Evolutionary conservation across 2,329 filamentous ascomycete species (phyloP), one percentile per base, ranked within the genome.

Genomic region (Scedosporium dehoogii): DNA sequence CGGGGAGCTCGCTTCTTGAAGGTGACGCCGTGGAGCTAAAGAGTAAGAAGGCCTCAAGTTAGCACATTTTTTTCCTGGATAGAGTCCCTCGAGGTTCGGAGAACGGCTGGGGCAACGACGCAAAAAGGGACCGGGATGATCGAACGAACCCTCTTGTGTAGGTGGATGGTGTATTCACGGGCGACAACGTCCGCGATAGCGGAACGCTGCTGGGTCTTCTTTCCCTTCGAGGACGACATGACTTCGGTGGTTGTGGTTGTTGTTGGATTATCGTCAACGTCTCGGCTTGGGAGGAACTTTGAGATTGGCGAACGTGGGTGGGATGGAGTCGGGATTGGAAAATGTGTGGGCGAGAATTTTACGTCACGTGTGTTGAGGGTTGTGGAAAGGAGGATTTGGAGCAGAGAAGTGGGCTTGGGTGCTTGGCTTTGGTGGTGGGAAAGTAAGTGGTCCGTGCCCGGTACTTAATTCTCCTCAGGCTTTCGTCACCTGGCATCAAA

Each of bases 1-100:
- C 87, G 86, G 78, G 94, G 94, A 78, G 96, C 96, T 78, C 94
- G 87, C 91, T 99, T 97, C 90, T 99, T 99, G 92, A 99, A 99
- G 78, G 85, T 86, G 70, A 94, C 90, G 81, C 94, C 94, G 82
- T 97, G 92, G 77, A 97, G 84, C 94, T 97, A 48, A 14, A 62
- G 79, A 69, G 65, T 60, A 67, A 42, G 62, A 29, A 64, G 44
- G 57, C 61, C 64, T 63, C 60, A 62, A 58, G 71, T 78, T 72
- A 79, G 75, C 67, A 69, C 23, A 55, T 23, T 48, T 9, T n/a
- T 57, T 56, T 9, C 6, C 18, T 9, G 16, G 53, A n/a, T 38
- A n/a, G 23, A 14, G 12, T 21, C 53, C 53, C 16, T 57, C 29
- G 33, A 38, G 3, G 33, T 38, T 57, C 29, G 18, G 10, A 14